Evolutionary conservation across 805 yeast species (phyloP).

Genomic region (Zygosaccharomyces bailii): DNA sequence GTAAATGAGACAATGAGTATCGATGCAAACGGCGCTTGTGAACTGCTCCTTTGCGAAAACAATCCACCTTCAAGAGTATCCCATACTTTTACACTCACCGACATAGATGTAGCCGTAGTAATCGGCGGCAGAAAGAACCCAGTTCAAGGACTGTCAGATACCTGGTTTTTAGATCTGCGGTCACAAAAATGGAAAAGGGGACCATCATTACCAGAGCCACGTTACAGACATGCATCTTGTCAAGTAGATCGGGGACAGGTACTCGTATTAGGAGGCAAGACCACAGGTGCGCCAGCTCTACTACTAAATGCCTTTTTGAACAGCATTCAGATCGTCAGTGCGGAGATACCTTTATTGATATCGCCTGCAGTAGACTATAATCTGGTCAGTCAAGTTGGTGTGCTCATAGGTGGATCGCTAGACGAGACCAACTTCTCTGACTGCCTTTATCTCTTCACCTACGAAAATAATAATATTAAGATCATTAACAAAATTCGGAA

Average conservation of each 20-base stretch:
- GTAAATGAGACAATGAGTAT: slow-evolving; percentile 21
- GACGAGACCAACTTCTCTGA: slow-evolving; percentile 35
- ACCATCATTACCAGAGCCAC: slow-evolving; percentile 40
- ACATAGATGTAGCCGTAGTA: slow-evolving; percentile 33
- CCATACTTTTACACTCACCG: slow-evolving; percentile 47
- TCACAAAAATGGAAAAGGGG: slow-evolving; percentile 40
- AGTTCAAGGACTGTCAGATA: slow-evolving; percentile 41
- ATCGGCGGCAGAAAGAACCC: slow-evolving; percentile 73
- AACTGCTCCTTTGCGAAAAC: slow-evolving; percentile 8
- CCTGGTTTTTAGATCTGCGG: slow-evolving; percentile 38
- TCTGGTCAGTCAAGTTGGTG: slow-evolving; percentile 14
- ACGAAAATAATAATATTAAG: slow-evolving; percentile 12
- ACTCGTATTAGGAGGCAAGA: slow-evolving; percentile 52
- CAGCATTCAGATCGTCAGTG: neutral
- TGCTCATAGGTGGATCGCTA: slow-evolving; percentile 22
- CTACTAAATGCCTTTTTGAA: slow-evolving; percentile 14
- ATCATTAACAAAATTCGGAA: slow-evolving; percentile 25
- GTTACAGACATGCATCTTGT: slow-evolving; percentile 52
- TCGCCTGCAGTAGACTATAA: slow-evolving; percentile 25
- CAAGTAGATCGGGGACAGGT: slow-evolving; percentile 30
- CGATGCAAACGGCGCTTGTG: slow-evolving; percentile 2
- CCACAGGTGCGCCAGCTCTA: slow-evolving; percentile 22
- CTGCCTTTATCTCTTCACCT: slow-evolving; percentile 29
- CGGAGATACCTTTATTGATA: slow-evolving; percentile 21
- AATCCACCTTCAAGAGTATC: slow-evolving; percentile 48